phyloP scores from a whole-genome alignment of 2,329 filamentous ascomycete species.

The Colletotrichum cereale region DNA sequence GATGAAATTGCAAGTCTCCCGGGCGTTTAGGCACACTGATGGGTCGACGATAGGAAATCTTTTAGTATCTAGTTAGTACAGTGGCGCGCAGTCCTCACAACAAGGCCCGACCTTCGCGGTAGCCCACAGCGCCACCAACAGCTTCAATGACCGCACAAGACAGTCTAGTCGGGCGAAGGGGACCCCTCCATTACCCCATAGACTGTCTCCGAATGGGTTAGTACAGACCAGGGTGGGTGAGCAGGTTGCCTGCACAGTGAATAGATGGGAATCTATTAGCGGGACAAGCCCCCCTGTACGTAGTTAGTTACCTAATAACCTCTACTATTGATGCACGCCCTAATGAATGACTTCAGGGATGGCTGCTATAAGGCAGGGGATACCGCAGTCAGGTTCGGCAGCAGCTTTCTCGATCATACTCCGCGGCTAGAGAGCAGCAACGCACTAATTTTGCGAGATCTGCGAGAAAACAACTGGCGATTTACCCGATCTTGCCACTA shows the following conservation, averaged over 20 bases:
- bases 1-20: conserved; percentile 6
- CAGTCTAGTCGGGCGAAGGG: conserved; percentile 31
- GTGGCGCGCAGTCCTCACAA: background rate
- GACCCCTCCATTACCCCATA: background rate
- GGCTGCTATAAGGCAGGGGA: too few species aligned
- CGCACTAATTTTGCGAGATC: too few species aligned
- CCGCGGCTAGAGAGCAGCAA: too few species aligned
- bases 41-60: background rate
- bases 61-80: background rate
- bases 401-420: too few species aligned
- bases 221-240: background rate
- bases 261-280: too few species aligned
- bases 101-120: background rate
- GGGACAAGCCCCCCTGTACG: too few species aligned
- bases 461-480: too few species aligned
- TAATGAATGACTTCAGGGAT: too few species aligned
- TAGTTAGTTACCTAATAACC: too few species aligned
- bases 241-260: background rate
- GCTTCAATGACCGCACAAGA: conserved; percentile 5
- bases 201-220: conserved; percentile 1
- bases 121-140: conserved; percentile 18
- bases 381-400: too few species aligned
- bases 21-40: conserved; percentile 23
- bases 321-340: too few species aligned
- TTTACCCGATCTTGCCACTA: too few species aligned